Conservation (phyloP, 768 basidiomycete genomes). For the Suillus decipiens region DNA sequence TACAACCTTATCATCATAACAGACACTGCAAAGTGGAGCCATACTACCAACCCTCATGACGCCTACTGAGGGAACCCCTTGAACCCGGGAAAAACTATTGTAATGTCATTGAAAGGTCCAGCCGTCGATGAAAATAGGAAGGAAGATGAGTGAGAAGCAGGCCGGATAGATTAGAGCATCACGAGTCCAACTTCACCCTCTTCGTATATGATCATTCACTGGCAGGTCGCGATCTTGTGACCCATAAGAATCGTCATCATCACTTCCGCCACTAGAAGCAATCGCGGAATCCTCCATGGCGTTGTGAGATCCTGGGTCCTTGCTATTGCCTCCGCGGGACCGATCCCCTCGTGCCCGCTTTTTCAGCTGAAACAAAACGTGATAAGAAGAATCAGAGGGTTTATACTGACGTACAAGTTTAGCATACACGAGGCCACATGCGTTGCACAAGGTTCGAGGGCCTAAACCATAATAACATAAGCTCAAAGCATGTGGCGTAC, state of each 20-base stretch:
- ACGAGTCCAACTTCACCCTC: conserved; percentile 28
- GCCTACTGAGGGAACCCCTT: neutral
- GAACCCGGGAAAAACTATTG: conserved; percentile 2
- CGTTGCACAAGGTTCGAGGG: conserved; percentile 82
- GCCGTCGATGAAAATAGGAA: conserved; percentile 22
- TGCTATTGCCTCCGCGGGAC: conserved; percentile 27
- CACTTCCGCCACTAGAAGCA: conserved; percentile 33
- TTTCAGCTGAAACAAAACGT: conserved; percentile 26
- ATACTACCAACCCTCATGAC: neutral
- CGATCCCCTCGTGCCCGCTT: conserved; percentile 38
- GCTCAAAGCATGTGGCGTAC: conserved; percentile 22
- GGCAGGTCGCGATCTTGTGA: conserved; percentile 38
- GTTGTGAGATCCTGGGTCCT: conserved; percentile 33
- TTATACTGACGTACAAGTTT: conserved; percentile 64
- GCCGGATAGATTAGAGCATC: conserved; percentile 19
- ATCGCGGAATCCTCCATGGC: conserved; percentile 26
- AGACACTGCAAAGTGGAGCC: neutral
- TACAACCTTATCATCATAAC: conserved; percentile 8
- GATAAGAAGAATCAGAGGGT: conserved; percentile 24
- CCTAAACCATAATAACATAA: conserved; percentile 46
- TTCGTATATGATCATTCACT: conserved; percentile 36
- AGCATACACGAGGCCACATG: conserved; percentile 84
- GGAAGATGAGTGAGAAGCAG: conserved; percentile 17
- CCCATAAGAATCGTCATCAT: conserved; percentile 36
- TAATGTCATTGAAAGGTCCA: conserved; percentile 9